These are phyloP conservation scores for Alternaria novae-zelandiae DNA, from an alignment of 2,329 filamentous ascomycete genomes.

Conservation along the genomic window DNA sequence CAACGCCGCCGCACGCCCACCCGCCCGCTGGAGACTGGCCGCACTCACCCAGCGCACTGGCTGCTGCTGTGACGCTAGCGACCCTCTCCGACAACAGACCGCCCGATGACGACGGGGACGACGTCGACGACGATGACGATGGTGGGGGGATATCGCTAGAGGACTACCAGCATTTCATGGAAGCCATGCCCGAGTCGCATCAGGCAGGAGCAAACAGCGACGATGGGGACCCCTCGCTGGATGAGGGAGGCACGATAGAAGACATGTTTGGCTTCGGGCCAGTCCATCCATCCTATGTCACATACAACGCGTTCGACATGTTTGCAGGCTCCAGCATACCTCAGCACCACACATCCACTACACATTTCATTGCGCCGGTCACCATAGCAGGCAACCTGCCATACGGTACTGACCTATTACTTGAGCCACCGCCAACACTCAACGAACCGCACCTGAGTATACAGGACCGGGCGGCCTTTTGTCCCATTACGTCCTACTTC, in stretches of 20 bases:
- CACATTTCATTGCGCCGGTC: slow-evolving; percentile 15
- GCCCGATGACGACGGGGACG: slow-evolving; percentile 15
- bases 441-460: slow-evolving; percentile 39
- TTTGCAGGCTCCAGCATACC: slow-evolving; percentile 10
- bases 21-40: slow-evolving; percentile 11
- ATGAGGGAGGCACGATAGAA: slow-evolving; percentile 14
- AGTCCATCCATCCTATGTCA: slow-evolving; percentile 16
- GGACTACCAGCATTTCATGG: slow-evolving; percentile 20
- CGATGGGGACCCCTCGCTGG: not conserved
- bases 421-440: slow-evolving; percentile 30
- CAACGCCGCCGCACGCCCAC: slow-evolving; percentile 12
- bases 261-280: slow-evolving; percentile 26
- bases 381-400: slow-evolving; percentile 16
- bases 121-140: slow-evolving; percentile 16
- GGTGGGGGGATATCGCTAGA: slow-evolving; percentile 38
- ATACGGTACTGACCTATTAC: slow-evolving; percentile 23
- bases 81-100: slow-evolving; percentile 39
- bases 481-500: slow-evolving; percentile 39
- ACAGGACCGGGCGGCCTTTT: slow-evolving; percentile 37
- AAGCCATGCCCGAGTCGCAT: slow-evolving; percentile 6
- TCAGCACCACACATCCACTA: slow-evolving; percentile 19
- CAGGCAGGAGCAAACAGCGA: slow-evolving; percentile 4
- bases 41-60: slow-evolving; percentile 29
- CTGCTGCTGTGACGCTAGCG: slow-evolving; percentile 37
- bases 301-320: slow-evolving; percentile 10